phyloP scores from a whole-genome alignment of 164 flowering plant genomes.

The Akebia trifoliata region DNA sequence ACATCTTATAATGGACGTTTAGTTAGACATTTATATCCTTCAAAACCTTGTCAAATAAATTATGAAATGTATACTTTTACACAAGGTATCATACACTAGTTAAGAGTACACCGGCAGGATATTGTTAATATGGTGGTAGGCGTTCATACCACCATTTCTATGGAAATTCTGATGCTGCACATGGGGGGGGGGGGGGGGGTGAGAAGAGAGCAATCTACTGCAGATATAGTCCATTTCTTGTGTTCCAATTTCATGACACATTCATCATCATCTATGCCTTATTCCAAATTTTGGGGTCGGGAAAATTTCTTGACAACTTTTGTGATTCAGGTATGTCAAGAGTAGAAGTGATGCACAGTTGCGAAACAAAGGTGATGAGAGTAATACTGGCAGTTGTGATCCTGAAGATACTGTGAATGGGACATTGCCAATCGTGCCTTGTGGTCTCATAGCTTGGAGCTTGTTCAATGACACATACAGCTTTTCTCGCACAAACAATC shows the following conservation, averaged over 20 bases:
- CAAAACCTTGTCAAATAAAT: too few species aligned
- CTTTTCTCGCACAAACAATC: constrained; percentile 45
- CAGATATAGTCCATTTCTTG: too few species aligned
- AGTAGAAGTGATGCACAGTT: constrained; percentile 80
- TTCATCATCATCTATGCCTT: too few species aligned
- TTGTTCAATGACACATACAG: constrained; percentile 89
- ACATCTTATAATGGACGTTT: too few species aligned
- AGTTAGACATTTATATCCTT: too few species aligned
- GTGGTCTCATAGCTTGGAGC: constrained; percentile 96
- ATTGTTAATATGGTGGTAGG: not conserved
- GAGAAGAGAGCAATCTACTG: too few species aligned
- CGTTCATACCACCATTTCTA: not conserved
- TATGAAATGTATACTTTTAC: too few species aligned
- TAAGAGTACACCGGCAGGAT: not conserved
- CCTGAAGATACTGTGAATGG: constrained; percentile 43
- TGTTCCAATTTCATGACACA: too few species aligned
- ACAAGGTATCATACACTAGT: too few species aligned
- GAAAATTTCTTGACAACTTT: too few species aligned
- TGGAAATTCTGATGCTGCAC: not conserved
- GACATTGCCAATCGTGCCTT: constrained; percentile 64
- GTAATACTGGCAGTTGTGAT: constrained; percentile 35
- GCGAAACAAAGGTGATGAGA: constrained; percentile 14
- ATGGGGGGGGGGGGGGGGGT: too few species aligned
- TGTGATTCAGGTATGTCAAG: constrained; percentile 68
- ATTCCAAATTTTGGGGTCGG: too few species aligned